These are phyloP conservation scores for Phaeolepiota aurea DNA, from an alignment of 768 basidiomycete species.

Conservation along the genomic window DNA sequence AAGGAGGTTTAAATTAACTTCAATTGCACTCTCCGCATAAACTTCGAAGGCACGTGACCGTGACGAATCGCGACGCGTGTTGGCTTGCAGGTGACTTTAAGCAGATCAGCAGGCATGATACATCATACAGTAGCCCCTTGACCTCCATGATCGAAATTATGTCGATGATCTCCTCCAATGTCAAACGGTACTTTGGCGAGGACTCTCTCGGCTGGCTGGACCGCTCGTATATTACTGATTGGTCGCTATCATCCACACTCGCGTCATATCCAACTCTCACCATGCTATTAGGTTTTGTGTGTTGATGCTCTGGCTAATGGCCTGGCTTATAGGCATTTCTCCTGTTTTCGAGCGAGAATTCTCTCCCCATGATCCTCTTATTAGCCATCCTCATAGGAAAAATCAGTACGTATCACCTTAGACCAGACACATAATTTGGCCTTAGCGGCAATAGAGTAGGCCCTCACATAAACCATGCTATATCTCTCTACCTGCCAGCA, in stretches of 20 bases:
- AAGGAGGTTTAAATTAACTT: no score
- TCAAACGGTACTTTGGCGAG: constrained; percentile 24
- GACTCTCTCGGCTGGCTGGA: constrained; percentile 34
- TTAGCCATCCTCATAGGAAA: constrained; percentile 39
- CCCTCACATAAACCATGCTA: constrained; percentile 33
- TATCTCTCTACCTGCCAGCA: constrained; percentile 41
- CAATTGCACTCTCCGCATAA: no score
- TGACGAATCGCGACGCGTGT: no score
- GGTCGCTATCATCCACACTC: no score
- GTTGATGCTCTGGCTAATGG: constrained; percentile 31
- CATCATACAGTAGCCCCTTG: no score
- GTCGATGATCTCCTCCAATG: constrained; percentile 4
- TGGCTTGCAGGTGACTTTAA: no score
- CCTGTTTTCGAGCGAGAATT: constrained; percentile 46
- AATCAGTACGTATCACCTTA: constrained; percentile 30
- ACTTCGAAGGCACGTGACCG: no score
- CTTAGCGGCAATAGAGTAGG: constrained; percentile 30
- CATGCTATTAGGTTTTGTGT: constrained; percentile 28
- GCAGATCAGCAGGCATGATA: no score
- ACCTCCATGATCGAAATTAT: no score
- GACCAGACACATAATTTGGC: not conserved
- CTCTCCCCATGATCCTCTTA: constrained; percentile 38
- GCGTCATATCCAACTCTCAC: not conserved
- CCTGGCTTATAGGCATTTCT: constrained; percentile 24
- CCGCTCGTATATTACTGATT: constrained; percentile 44